Evolutionary conservation across 169 alveolate genomes (phyloP), one percentile per base, ranked within the genome.

Genomic region (Plasmodium vinckei): DNA sequence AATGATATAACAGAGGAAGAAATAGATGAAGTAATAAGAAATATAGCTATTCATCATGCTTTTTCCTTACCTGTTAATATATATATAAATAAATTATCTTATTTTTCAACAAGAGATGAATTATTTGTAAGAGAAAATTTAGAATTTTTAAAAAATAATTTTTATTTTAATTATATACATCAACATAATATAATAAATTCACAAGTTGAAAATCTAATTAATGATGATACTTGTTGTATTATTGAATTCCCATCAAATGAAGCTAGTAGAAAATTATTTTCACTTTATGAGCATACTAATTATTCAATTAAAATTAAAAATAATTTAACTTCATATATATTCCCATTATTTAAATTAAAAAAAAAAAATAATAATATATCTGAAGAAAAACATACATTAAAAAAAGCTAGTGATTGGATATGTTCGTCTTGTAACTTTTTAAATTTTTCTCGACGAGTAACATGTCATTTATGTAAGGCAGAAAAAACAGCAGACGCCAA

Each of bases 371-470:
- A 46, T 17, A 68, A 51, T 54, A 46, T 47, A 5, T 47, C 25
- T 21, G 82, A 82, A 63, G 70, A 72, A 46, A 23, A 87, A 23
- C 87, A 86, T 15, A 19, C 60, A 57, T n/a, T 64, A 46, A 72
- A 64, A 33, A 46, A 59, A 71, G n/a, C 71, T 13, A 44, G 72
- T 61, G 96, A 94, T 60, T 94, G 96, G 96, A 82, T 68, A 25
- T 94, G 96, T 70, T 93, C 96, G 1, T 57, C 75, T 33, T 94
- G 96, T 87, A 88, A 92, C 33, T 94, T 92, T 57, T 51, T 94
- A n/a, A 94, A 94, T 54, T 94, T 92, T 25, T 89, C 96, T 5
- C 51, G 92, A 60, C 49, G 96, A 39, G 27, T 65, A 5, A 44
- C 72, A 39, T 82, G 90, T 33, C 53, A 53, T n/a, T 82, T 82